phyloP scores from a whole-genome alignment of 768 basidiomycete species.

The Termitomyces titanicus region DNA sequence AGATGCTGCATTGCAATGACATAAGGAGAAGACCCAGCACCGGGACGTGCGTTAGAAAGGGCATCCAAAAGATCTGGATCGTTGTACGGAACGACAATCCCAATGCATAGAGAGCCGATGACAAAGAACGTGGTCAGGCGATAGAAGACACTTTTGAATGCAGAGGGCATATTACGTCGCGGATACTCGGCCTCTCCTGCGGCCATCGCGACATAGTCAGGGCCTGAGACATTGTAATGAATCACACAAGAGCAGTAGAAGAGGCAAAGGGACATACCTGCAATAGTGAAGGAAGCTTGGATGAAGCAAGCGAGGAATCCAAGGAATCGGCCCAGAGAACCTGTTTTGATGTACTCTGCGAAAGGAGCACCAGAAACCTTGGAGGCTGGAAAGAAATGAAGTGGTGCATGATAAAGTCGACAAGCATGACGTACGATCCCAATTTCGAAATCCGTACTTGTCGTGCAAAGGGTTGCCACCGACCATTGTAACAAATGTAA shows the following conservation, averaged over 20 bases:
- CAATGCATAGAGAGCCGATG: slow-evolving; percentile 65
- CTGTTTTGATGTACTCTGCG: slow-evolving; percentile 50
- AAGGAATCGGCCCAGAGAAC: slow-evolving; percentile 55
- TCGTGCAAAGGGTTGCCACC: slow-evolving; percentile 56
- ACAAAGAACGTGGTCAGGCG: slow-evolving; percentile 80
- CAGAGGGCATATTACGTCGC: slow-evolving; percentile 63
- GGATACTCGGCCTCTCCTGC: slow-evolving; percentile 75
- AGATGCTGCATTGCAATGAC: slow-evolving; percentile 77
- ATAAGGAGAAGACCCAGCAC: slow-evolving; percentile 71
- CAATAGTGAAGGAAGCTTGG: slow-evolving; percentile 59
- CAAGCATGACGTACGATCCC: slow-evolving; percentile 35
- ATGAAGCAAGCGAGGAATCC: slow-evolving; percentile 62
- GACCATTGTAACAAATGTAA: slow-evolving; percentile 59
- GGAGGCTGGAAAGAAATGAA: slow-evolving; percentile 27
- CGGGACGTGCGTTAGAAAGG: slow-evolving; percentile 52
- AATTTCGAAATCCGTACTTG: slow-evolving; percentile 51
- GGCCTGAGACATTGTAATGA: slow-evolving; percentile 24
- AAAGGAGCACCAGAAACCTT: slow-evolving; percentile 50
- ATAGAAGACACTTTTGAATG: slow-evolving; percentile 74
- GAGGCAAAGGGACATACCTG: slow-evolving; percentile 35
- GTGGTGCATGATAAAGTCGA: neutral
- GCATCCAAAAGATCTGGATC: slow-evolving; percentile 53
- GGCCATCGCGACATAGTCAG: slow-evolving; percentile 52
- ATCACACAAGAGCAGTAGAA: neutral
- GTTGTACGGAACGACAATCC: slow-evolving; percentile 75